Base-by-base conservation (phyloP, 1,139 yeast genomes). In the Yamadazyma pseudoaaseri region DNA sequence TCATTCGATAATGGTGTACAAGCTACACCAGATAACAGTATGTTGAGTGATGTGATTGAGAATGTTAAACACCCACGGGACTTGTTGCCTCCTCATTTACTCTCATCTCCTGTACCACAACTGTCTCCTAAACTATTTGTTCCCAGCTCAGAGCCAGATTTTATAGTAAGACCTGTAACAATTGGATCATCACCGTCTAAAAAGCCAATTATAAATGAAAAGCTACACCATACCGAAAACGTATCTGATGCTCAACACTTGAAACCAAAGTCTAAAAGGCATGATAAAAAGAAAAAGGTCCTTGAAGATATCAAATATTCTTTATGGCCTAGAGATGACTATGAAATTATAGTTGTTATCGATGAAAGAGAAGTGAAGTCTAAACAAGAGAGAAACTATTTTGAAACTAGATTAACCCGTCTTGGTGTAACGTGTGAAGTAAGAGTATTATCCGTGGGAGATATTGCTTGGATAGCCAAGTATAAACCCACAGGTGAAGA, bases 381-480 rank as follows among this genome's bases (percentile, higher is more conserved):
- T 0, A 65, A 63, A 38, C 61, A 54, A 24, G 89, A 86, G 27
- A 62, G 92, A 11, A 82, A 78, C 39, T 83, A 72, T 51, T 86
- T 86, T 50, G 60, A 66, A 5, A 69, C 65, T 3, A 75, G 81
- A 26, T 62, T 92, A n/a, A 52, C 49, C 1, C 51, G 64, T 10
- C 56, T 70, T 16, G 80, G 79, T 0, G 63, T 85, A 1, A 57
- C 62, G 4, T 68, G 78, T 33, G 82, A 76, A 15, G 75, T 74
- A 0, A 59, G 76, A 31, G 66, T 84, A 1, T 63, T 94, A 25
- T 65, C 95, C 0, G 77, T 90, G 2, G 97, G 98, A 1, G 99
- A 94, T 63, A 80, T 83, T 1, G 48, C 85, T 7, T 94, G 98
- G 98, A 70, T 89, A 3, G 98, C 97, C 0, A 71, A 72, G 39